phyloP scores from a whole-genome alignment of 306 rosid species.

The Calophaca sinica region DNA sequence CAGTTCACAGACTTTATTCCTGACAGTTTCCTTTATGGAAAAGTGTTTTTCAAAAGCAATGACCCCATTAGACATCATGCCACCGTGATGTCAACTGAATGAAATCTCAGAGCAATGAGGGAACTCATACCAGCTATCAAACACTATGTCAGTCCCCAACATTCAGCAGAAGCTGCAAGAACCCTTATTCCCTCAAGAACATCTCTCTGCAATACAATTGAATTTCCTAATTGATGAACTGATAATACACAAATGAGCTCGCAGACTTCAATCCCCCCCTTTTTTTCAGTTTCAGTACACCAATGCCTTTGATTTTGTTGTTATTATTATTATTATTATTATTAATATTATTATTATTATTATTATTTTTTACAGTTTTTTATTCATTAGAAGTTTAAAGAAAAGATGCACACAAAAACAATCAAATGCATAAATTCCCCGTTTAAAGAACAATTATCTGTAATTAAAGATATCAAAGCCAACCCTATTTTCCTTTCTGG shows the following conservation, averaged over 20 bases:
- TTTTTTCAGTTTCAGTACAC: constrained; percentile 18
- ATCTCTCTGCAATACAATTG: neutral
- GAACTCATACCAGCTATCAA: constrained; percentile 27
- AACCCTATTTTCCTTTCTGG: neutral
- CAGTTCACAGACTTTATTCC: neutral
- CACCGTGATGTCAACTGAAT: neutral
- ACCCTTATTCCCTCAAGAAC: neutral
- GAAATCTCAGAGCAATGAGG: neutral
- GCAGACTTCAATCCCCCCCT: neutral
- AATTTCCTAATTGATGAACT: constrained; percentile 24
- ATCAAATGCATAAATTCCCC: neutral
- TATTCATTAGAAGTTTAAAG: neutral
- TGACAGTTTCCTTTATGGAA: neutral
- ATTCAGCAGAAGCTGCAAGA: neutral
- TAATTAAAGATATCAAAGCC: constrained; percentile 22
- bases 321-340: too few species aligned
- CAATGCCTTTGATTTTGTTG: neutral
- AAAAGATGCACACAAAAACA: constrained; percentile 11
- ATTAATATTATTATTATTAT: too few species aligned
- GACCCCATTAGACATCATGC: too few species aligned
- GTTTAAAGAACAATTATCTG: constrained; percentile 17
- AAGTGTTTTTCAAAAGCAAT: constrained; percentile 3
- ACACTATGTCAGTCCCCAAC: neutral
- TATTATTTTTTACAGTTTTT: neutral
- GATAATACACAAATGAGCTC: neutral